Percentiles rank a stretch among this genome's conserved stretches.
phyloP scores from a whole-genome alignment of 192 early-diverging fungal genomes.

The Obelidium mucronatum region DNA sequence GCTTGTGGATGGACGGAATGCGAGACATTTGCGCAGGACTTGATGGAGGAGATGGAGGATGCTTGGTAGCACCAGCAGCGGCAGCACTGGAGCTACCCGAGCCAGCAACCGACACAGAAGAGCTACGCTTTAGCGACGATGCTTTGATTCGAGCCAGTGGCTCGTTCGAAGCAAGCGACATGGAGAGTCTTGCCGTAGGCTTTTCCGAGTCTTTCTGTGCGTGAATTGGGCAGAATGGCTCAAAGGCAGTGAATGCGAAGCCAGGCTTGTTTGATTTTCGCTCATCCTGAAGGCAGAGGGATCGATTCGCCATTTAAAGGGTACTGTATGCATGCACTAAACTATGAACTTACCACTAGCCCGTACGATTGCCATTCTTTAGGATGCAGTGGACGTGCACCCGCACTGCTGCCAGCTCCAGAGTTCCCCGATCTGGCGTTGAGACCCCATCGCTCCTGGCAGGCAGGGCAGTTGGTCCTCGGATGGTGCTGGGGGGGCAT shows the following conservation, averaged over 20 bases:
- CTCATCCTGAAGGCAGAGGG: neutral
- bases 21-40: neutral
- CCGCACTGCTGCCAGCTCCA: neutral
- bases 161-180: too few species aligned
- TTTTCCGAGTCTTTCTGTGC: too few species aligned
- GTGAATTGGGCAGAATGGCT: slow-evolving; percentile 16
- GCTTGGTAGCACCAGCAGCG: neutral
- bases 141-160: neutral
- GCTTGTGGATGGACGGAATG: neutral
- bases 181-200: too few species aligned
- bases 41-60: neutral
- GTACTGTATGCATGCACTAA: too few species aligned
- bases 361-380: slow-evolving; percentile 20
- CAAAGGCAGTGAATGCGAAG: slow-evolving; percentile 30
- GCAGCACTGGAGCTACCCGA: neutral
- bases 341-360: neutral
- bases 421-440: neutral
- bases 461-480: slow-evolving; percentile 9
- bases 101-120: neutral
- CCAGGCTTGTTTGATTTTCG: slow-evolving; percentile 24
- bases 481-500: neutral
- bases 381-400: neutral
- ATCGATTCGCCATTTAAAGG: neutral
- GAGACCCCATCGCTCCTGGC: neutral
- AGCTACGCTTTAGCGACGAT: neutral